Evolutionary conservation across 345 rosid genomes (phyloP).

Genomic region (Arabis alpina): DNA sequence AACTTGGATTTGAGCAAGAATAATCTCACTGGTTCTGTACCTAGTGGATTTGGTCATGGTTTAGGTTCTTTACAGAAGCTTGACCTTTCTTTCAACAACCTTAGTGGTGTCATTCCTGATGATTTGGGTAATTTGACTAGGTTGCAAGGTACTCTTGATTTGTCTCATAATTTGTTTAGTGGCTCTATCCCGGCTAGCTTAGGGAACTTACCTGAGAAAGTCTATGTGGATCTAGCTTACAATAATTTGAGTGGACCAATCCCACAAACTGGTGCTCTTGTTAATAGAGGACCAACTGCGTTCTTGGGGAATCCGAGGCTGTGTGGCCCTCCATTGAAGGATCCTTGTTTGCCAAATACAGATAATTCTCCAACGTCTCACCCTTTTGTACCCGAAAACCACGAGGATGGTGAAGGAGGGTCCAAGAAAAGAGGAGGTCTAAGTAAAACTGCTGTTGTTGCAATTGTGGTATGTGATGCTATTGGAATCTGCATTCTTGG

Average conservation of each 20-base stretch:
- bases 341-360: conserved; percentile 60
- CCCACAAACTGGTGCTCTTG: conserved; percentile 88
- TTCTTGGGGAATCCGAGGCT: conserved; percentile 86
- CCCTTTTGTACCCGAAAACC: conserved; percentile 65
- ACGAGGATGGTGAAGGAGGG: conserved; percentile 37
- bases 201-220: conserved; percentile 91
- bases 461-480: conserved; percentile 74
- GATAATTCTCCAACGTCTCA: conserved; percentile 57
- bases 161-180: conserved; percentile 75
- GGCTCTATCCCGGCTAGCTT: conserved; percentile 85
- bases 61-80: conserved; percentile 72
- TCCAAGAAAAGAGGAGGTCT: conserved; percentile 60
- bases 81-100: conserved; percentile 73
- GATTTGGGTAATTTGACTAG: conserved; percentile 76
- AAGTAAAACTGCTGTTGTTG: conserved; percentile 61
- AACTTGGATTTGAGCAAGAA: conserved; percentile 73
- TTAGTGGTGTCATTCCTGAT: conserved; percentile 71
- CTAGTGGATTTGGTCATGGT: conserved; percentile 63
- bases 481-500: conserved; percentile 93
- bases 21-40: conserved; percentile 75
- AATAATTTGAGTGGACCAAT: conserved; percentile 89
- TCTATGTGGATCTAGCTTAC: conserved; percentile 80
- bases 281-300: conserved; percentile 92
- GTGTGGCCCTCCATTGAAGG: conserved; percentile 90
- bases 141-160: conserved; percentile 94